Base-by-base conservation (phyloP, 176 grass and related monocot species). In the Oryza nivara region DNA sequence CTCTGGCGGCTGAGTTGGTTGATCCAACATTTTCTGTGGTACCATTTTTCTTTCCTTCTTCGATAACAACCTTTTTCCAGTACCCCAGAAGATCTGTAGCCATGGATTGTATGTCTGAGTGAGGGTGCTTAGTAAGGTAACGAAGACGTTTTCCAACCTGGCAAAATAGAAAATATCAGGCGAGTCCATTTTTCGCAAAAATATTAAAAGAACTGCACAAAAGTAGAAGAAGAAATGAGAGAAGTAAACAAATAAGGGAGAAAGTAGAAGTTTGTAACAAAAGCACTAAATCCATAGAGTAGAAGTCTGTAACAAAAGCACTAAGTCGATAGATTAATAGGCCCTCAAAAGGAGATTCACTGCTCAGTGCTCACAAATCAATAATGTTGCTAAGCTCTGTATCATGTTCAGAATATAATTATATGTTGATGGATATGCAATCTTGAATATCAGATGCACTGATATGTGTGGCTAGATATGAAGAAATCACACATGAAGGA, bases 31-130 rank as follows among this genome's bases (percentile, higher is more conserved):
- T 88, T 38, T 82, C 84, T 63, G 90, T 14, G 20, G 45, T 60
- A 9, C 85, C 89, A 46, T 94, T 92, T 88, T 92, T 94, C 85
- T 87, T 92, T 74, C 63, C 87, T 35, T 97, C 94, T 84, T 94
- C 92, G 61, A 94, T 83, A 22, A 97, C 90, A 86, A 97, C 81
- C 65, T 90, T 97, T 81, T 94, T 97, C 94, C 94, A 97, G 79
- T 90, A 84, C 3, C 72, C 65, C 78, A 97, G 85, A 68, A 97
- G 90, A 38, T 97, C 92, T 54, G 90, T 77, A 16, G 94, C 89
- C 52, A 94, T 75, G 9, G 83, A 26, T 34, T 94, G 87, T 64
- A 97, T 97, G 12, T 81, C 82, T 5, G 81, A 78, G 60, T 97
- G 82, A 40, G 94, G 92, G 65, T 97, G 94, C 80, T 97, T 97